phyloP scores from a whole-genome alignment of 805 yeast species.

The Komagataella mondaviorum region DNA sequence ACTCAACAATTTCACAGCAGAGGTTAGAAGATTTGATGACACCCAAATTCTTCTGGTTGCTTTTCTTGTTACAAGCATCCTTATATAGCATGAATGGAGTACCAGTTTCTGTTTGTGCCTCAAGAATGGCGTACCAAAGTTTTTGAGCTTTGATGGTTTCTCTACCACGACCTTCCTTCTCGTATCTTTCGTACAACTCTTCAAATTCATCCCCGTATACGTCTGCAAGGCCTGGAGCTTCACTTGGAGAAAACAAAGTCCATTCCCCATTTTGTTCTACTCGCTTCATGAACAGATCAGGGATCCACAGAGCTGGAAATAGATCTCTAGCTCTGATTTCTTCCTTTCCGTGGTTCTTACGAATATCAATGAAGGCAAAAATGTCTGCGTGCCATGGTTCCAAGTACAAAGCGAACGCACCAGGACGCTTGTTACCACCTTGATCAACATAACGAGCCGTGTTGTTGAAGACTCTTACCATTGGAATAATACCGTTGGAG shows the following conservation, averaged over 20 bases:
- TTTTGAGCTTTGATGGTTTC: slow-evolving; percentile 42
- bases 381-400: slow-evolving; percentile 57
- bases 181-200: slow-evolving; percentile 36
- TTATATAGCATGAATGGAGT: slow-evolving; percentile 53
- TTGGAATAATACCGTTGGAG: slow-evolving; percentile 48
- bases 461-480: slow-evolving; percentile 50
- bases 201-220: slow-evolving; percentile 43
- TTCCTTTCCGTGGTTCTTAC: slow-evolving; percentile 53
- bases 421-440: slow-evolving; percentile 56
- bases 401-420: slow-evolving; percentile 46
- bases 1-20: slow-evolving; percentile 53
- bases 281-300: slow-evolving; percentile 49
- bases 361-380: slow-evolving; percentile 42
- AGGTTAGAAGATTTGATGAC: slow-evolving; percentile 45
- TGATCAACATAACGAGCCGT: slow-evolving; percentile 54
- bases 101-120: slow-evolving; percentile 54
- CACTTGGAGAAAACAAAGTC: slow-evolving; percentile 48
- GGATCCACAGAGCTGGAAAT: slow-evolving; percentile 52
- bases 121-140: slow-evolving; percentile 46
- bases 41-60: slow-evolving; percentile 50
- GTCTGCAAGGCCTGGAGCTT: slow-evolving; percentile 43
- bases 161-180: slow-evolving; percentile 34
- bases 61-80: slow-evolving; percentile 45
- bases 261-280: slow-evolving; percentile 42
- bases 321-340: slow-evolving; percentile 51